A percentile compares a stretch with the other conserved stretches of the same genome.
Conservation (phyloP, 1,139 yeast genomes). For the Taphrina betulina region DNA sequence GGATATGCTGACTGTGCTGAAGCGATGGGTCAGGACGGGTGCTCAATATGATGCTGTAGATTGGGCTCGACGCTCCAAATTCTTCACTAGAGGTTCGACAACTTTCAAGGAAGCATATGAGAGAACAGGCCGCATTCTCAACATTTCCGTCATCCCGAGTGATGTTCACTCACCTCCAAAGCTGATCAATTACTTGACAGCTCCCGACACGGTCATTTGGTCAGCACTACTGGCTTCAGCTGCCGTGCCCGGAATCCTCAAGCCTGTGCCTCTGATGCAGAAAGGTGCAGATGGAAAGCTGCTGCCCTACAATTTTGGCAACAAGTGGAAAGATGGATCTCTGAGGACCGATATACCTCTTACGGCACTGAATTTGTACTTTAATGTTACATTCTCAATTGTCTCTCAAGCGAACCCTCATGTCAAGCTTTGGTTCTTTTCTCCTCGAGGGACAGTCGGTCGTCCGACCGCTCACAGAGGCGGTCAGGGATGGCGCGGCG, state of each 20-base stretch:
- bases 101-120: conserved; percentile 70
- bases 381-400: conserved; percentile 70
- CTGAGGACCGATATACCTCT: conserved; percentile 70
- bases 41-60: conserved; percentile 72
- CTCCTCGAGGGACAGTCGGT: conserved; percentile 80
- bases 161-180: conserved; percentile 82
- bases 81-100: conserved; percentile 70
- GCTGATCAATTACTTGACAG: conserved; percentile 70
- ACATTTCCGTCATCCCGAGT: conserved; percentile 76
- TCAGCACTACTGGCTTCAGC: conserved; percentile 72
- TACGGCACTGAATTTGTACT: conserved; percentile 62
- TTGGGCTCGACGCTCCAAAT: conserved; percentile 69
- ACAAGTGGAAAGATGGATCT: conserved; percentile 74
- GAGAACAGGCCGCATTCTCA: conserved; percentile 67
- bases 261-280: conserved; percentile 79
- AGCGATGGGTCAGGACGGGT: conserved; percentile 69
- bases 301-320: conserved; percentile 70
- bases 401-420: conserved; percentile 86
- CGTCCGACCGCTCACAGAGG: conserved; percentile 69
- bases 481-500: conserved; percentile 65
- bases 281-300: conserved; percentile 53
- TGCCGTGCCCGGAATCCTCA: conserved; percentile 81
- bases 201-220: conserved; percentile 84
- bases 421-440: conserved; percentile 69
- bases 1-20: conserved; percentile 49